Evolutionary conservation across 345 rosid species (phyloP).

Genomic region (Aquilaria yunnanensis): DNA sequence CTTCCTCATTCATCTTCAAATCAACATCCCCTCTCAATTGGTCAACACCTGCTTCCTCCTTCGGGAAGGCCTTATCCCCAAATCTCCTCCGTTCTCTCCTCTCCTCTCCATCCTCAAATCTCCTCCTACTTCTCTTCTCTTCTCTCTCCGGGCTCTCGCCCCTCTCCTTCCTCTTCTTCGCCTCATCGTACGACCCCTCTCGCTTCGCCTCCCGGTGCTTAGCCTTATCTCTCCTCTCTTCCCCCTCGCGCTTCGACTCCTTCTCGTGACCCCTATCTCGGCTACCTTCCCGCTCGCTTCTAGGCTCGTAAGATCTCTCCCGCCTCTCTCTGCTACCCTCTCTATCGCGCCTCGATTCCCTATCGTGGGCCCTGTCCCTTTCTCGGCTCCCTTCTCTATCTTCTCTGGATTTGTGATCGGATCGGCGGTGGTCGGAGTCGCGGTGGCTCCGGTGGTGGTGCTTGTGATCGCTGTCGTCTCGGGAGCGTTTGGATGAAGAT

Average conservation of each 20-base stretch:
- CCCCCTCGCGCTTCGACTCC: slow-evolving; percentile 20
- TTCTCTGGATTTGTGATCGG: slow-evolving; percentile 43
- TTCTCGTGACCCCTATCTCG: slow-evolving; percentile 25
- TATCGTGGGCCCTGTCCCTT: slow-evolving; percentile 23
- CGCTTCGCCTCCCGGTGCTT: slow-evolving; percentile 20
- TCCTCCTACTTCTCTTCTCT: slow-evolving; percentile 42
- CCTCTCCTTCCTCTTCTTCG: slow-evolving; percentile 33
- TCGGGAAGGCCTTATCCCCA: slow-evolving; percentile 29
- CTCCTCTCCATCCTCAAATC: slow-evolving; percentile 31
- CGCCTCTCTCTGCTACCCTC: slow-evolving; percentile 17
- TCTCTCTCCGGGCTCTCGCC: slow-evolving; percentile 31
- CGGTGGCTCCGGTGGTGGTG: slow-evolving; percentile 42
- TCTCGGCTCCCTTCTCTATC: slow-evolving; percentile 33
- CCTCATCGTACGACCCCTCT: slow-evolving; percentile 28
- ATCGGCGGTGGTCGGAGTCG: slow-evolving; percentile 43
- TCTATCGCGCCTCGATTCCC: slow-evolving; percentile 25
- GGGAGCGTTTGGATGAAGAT: slow-evolving; percentile 35
- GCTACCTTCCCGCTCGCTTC: slow-evolving; percentile 30
- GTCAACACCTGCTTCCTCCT: slow-evolving; percentile 14
- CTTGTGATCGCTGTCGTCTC: slow-evolving; percentile 42
- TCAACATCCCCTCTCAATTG: slow-evolving; percentile 15
- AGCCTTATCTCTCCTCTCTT: slow-evolving; percentile 14
- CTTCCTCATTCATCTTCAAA: slow-evolving; percentile 26
- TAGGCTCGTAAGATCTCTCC: slow-evolving; percentile 27
- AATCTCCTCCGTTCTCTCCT: slow-evolving; percentile 45